phyloP scores from a whole-genome alignment of 1,284 basidiomycete genomes.

The Ceraceosorus bombacis region DNA sequence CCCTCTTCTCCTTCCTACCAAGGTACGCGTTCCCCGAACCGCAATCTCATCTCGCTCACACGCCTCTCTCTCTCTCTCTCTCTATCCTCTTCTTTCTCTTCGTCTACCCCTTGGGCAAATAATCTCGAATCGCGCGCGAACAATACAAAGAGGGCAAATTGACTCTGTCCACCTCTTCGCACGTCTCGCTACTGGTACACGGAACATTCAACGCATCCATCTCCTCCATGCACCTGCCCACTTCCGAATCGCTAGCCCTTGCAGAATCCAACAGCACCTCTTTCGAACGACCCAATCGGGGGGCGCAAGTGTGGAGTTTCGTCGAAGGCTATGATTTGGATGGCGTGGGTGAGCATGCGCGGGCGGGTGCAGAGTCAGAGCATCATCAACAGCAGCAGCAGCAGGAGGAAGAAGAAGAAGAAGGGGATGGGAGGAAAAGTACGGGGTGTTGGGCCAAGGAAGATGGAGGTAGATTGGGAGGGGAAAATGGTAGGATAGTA shows the following conservation, averaged over 20 bases:
- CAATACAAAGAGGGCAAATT: constrained; percentile 85
- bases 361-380: background rate
- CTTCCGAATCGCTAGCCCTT: constrained; percentile 36
- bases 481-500: constrained; percentile 61
- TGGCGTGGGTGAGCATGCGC: constrained; percentile 6
- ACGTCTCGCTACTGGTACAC: constrained; percentile 83
- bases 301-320: constrained; percentile 67
- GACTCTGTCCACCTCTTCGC: constrained; percentile 84
- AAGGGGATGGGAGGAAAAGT: constrained; percentile 23
- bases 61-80: too few relatives aligned
- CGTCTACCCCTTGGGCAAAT: too few relatives aligned
- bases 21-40: too few relatives aligned
- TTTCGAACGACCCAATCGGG: constrained; percentile 1
- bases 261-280: background rate
- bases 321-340: constrained; percentile 58
- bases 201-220: constrained; percentile 96
- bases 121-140: too few relatives aligned
- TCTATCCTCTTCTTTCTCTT: too few relatives aligned
- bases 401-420: constrained; percentile 17
- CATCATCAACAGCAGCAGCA: constrained; percentile 12
- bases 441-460: constrained; percentile 67
- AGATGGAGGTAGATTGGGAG: constrained; percentile 68
- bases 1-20: too few relatives aligned
- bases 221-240: constrained; percentile 79
- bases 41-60: too few relatives aligned